Evolutionary conservation across 371 early-diverging fungal species (phyloP).

Genomic region (Apophysomyces sp.): DNA sequence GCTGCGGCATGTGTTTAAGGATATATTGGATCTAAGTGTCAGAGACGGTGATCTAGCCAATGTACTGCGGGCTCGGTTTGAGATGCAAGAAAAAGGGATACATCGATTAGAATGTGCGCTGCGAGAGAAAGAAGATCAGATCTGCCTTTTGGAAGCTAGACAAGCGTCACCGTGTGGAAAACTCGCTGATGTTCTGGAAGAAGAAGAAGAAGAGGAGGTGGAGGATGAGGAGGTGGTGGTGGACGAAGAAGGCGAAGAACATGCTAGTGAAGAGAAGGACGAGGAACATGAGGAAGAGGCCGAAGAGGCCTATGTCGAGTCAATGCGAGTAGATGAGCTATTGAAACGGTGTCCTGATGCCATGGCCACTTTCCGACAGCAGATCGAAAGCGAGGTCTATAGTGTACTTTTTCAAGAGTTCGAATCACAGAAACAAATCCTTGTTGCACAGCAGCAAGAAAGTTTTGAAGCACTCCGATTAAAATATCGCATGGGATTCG

Average conservation of each 20-base stretch:
- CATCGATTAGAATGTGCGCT: not conserved
- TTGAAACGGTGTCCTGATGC: not conserved
- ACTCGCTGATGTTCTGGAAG: not conserved
- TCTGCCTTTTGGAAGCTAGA: not conserved
- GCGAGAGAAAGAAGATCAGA: not conserved
- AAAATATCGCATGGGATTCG: constrained; percentile 16
- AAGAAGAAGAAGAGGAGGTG: not conserved
- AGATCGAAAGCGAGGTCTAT: not conserved
- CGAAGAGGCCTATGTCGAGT: not conserved
- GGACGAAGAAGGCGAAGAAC: not conserved
- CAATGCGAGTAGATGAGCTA: not conserved
- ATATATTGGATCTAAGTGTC: not conserved
- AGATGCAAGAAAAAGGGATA: not conserved
- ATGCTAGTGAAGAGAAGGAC: not conserved
- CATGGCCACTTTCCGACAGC: not conserved
- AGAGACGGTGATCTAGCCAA: not conserved
- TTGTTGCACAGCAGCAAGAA: constrained; percentile 11
- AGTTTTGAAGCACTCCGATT: constrained; percentile 16
- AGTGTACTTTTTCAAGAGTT: not conserved
- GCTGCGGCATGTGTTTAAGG: not conserved
- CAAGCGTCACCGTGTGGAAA: not conserved
- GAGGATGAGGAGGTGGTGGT: not conserved
- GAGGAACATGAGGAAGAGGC: not conserved
- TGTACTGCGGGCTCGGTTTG: not conserved
- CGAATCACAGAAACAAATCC: constrained; percentile 11